Conservation (phyloP, 495 filamentous ascomycete species). For the Cladorrhinum samala region DNA sequence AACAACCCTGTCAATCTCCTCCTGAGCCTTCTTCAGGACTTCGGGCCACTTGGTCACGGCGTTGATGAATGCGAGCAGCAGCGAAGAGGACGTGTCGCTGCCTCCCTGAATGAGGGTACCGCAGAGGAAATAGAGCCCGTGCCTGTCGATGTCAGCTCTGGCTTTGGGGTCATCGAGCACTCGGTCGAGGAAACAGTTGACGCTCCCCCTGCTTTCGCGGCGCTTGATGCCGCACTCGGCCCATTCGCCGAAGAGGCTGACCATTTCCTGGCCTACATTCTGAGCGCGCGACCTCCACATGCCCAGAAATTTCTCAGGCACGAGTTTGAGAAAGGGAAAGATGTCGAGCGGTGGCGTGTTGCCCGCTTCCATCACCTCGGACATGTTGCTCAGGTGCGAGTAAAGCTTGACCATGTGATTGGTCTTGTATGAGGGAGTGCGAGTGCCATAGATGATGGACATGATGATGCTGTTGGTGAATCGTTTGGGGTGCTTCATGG, state of each 20-base stretch:
- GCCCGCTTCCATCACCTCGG: conserved; percentile 41
- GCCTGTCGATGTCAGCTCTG: conserved; percentile 31
- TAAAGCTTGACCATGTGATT: conserved; percentile 37
- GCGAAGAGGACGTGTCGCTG: conserved; percentile 36
- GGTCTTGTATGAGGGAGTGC: conserved; percentile 24
- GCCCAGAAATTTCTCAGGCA: conserved; percentile 38
- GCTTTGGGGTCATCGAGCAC: conserved; percentile 37
- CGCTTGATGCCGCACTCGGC: conserved; percentile 16
- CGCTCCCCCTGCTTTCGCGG: conserved; percentile 9
- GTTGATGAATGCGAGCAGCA: conserved; percentile 36
- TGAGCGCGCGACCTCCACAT: conserved; percentile 34
- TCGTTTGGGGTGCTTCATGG: conserved; percentile 42
- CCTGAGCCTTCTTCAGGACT: conserved; percentile 27
- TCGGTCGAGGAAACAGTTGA: conserved; percentile 37
- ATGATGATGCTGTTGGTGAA: conserved; percentile 43
- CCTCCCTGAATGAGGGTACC: conserved; percentile 42
- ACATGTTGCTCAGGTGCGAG: conserved; percentile 44
- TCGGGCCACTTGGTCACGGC: conserved; percentile 40
- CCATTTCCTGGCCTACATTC: conserved; percentile 37
- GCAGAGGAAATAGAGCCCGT: conserved; percentile 34
- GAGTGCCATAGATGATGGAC: conserved; percentile 39
- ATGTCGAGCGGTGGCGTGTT: conserved; percentile 48
- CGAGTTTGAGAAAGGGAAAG: conserved; percentile 36
- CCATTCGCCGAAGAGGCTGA: conserved; percentile 30
- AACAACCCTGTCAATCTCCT: conserved; percentile 23